Evolutionary conservation across 208 protist genomes (phyloP).

Genomic region (Wallacemonas collosoma): DNA sequence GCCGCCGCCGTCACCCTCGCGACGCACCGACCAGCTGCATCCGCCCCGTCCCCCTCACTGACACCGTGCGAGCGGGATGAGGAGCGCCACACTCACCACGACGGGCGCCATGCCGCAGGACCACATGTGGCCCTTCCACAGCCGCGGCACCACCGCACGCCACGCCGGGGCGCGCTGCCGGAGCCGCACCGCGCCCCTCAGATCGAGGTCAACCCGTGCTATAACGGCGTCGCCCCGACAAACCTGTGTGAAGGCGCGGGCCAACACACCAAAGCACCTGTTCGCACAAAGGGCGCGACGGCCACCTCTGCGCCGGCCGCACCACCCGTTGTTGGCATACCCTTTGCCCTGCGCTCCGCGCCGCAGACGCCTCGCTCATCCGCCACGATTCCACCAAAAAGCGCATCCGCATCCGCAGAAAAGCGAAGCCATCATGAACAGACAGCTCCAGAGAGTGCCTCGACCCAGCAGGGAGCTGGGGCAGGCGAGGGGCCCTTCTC

Average conservation of each 20-base stretch:
- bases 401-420: no score
- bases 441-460: background rate
- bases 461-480: no score
- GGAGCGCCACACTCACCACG: background rate
- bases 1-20: no score
- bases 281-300: no score
- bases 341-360: background rate
- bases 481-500: background rate
- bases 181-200: slow-evolving; percentile 12
- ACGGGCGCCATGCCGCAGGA: no score
- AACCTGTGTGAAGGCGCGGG: background rate
- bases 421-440: no score
- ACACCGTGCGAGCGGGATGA: slow-evolving; percentile 17
- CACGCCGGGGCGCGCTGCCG: background rate
- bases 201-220: slow-evolving; percentile 3
- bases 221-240: background rate
- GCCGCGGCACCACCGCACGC: background rate
- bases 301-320: background rate
- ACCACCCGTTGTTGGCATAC: slow-evolving; percentile 8
- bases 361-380: slow-evolving; percentile 10
- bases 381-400: background rate
- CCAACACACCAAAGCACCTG: no score
- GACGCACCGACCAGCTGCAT: background rate
- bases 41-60: slow-evolving; percentile 10
- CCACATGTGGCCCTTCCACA: no score